These are phyloP conservation scores for Geotrichum cucujoidarum DNA, from an alignment of 1,139 yeast species.

Conservation along the genomic window DNA sequence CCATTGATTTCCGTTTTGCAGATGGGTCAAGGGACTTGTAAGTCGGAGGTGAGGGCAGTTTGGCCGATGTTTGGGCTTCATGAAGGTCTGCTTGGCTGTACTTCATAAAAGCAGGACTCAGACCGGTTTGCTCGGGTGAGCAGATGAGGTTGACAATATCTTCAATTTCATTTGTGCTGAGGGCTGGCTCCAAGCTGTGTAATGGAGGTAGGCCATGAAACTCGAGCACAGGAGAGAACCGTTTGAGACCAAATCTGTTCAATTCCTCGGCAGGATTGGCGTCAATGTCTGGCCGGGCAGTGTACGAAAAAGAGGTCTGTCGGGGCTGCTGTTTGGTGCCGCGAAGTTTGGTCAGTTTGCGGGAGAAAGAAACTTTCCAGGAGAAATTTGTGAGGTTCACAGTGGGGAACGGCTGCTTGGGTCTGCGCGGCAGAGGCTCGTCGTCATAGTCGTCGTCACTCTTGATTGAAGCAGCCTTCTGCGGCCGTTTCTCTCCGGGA, in stretches of 20 bases:
- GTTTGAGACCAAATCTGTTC: neutral
- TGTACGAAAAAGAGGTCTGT: conserved; percentile 4
- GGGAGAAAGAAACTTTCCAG: conserved; percentile 4
- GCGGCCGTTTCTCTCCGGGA: too few species aligned
- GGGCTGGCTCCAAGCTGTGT: conserved; percentile 1
- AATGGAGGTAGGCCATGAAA: conserved; percentile 10
- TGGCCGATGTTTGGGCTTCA: neutral
- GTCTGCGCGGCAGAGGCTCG: too few species aligned
- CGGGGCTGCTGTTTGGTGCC: conserved; percentile 1
- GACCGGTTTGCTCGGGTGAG: neutral
- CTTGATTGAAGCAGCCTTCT: too few species aligned
- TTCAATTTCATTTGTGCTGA: conserved; percentile 4
- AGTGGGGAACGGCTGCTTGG: too few species aligned
- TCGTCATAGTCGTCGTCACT: too few species aligned
- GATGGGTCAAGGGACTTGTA: neutral
- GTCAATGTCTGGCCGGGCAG: conserved; percentile 2
- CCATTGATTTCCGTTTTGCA: neutral
- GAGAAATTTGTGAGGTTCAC: too few species aligned
- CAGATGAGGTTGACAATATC: conserved; percentile 5
- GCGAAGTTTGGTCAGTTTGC: conserved; percentile 5
- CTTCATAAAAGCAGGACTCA: conserved; percentile 9
- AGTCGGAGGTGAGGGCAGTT: neutral
- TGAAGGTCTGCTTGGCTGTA: conserved; percentile 4
- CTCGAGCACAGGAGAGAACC: neutral
- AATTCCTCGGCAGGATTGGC: too few species aligned